These are phyloP conservation scores for Claviceps monticola DNA, from an alignment of 2,329 filamentous ascomycete species.

Conservation along the genomic window DNA sequence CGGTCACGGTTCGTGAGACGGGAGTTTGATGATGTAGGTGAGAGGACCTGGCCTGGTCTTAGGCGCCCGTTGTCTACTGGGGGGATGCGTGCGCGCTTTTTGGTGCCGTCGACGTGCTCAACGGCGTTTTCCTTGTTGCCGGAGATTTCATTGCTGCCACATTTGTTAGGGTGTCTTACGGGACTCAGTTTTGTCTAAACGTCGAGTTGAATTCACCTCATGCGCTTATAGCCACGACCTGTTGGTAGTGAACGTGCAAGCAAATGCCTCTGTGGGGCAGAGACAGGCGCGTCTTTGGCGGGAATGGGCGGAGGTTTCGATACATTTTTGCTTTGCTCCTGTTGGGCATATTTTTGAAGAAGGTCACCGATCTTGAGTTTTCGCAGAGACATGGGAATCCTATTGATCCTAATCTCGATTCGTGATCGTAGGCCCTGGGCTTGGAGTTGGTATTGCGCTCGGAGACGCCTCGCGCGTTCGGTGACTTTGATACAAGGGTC, in stretches of 20 bases:
- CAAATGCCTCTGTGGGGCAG: constrained; percentile 22
- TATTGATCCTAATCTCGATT: constrained; percentile 85
- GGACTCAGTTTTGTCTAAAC: background rate
- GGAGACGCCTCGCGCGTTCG: constrained; percentile 72
- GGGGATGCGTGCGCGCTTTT: constrained; percentile 45
- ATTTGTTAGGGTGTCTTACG: constrained; percentile 1
- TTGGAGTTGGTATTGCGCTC: constrained; percentile 80
- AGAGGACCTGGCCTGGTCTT: constrained; percentile 50
- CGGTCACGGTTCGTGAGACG: constrained; percentile 40
- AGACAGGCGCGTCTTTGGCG: constrained; percentile 31
- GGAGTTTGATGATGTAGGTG: constrained; percentile 71
- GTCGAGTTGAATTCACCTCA: constrained; percentile 27
- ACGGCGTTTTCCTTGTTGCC: constrained; percentile 68
- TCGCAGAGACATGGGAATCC: constrained; percentile 69
- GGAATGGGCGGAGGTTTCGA: constrained; percentile 32
- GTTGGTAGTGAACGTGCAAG: constrained; percentile 9
- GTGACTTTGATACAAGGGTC: constrained; percentile 44
- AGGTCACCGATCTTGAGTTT: constrained; percentile 75
- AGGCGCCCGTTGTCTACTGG: constrained; percentile 25
- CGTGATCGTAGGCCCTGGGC: constrained; percentile 73
- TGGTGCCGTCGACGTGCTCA: constrained; percentile 46
- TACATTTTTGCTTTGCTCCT: constrained; percentile 27
- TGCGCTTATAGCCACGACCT: constrained; percentile 29
- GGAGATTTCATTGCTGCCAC: constrained; percentile 45
- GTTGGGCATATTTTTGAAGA: constrained; percentile 35